Evolutionary conservation across 208 protist genomes (phyloP), one percentile per base, ranked within the genome.

Genomic region (Acanthamoeba lenticulata): DNA sequence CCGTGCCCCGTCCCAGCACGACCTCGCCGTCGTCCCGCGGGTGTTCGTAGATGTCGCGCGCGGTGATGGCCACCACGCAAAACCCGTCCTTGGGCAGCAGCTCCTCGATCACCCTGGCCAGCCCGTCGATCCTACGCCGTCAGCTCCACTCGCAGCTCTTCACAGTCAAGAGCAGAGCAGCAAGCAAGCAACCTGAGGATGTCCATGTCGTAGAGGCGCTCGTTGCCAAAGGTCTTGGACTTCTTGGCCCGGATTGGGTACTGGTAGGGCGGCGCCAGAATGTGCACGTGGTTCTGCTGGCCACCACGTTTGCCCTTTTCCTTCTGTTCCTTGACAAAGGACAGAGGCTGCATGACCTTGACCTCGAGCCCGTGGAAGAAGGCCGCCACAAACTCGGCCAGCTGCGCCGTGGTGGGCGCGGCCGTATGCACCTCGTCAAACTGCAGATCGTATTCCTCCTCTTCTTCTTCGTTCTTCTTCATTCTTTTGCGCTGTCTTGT

Each of bases 151-250:
- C n/a, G n/a, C n/a, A n/a, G n/a, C n/a, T n/a, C n/a, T n/a, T n/a
- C n/a, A n/a, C n/a, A n/a, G n/a, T n/a, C n/a, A n/a, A n/a, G n/a
- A n/a, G n/a, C n/a, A n/a, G n/a, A n/a, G n/a, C n/a, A n/a, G n/a
- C n/a, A n/a, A n/a, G n/a, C n/a, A n/a, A n/a, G n/a, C n/a, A n/a
- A 32, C 77, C 77, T 42, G 19, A 86, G 77, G n/a, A 86, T 86
- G 77, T 86, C 77, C 77, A 86, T 86, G 34, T 86, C 77, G 77
- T 86, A 86, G 38, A 86, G 77, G 42, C 47, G 77, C 77, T 86
- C 77, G 42, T 45, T 86, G 40, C 42, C 42, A 34, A 57, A 55
- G 38, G 77, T 86, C 42, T 55, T 45, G 47, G 77, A 86, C n/a
- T 52, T 29, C 40, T 55, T 45, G 38, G 77, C 9, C n/a, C 29